Conservation (phyloP, 495 filamentous ascomycete genomes). For the Daldinia loculata region DNA sequence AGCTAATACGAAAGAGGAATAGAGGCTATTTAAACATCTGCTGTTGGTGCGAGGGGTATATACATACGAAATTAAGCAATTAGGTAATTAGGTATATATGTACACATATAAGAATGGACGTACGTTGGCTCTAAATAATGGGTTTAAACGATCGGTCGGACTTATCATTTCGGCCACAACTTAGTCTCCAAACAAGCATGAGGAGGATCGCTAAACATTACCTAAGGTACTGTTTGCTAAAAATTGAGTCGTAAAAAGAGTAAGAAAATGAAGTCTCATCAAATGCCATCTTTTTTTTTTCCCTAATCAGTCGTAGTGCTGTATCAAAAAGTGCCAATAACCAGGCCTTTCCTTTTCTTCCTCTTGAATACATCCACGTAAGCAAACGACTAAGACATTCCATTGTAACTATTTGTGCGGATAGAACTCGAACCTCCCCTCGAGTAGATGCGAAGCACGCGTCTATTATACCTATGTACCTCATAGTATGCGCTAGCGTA, state of each 20-base stretch:
- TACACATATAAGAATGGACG: background rate
- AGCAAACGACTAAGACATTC: background rate
- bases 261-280: constrained; percentile 21
- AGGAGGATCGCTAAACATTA: background rate
- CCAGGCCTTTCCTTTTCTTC: background rate
- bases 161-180: background rate
- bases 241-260: constrained; percentile 8
- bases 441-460: background rate
- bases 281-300: constrained; percentile 13
- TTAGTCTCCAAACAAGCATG: background rate
- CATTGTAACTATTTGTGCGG: background rate
- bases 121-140: background rate
- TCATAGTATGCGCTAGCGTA: background rate
- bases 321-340: background rate
- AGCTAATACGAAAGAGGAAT: constrained; percentile 4
- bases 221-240: background rate
- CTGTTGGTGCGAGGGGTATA: background rate
- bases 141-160: background rate
- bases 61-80: constrained; percentile 2
- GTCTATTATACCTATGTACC: background rate
- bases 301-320: background rate
- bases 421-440: background rate
- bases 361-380: background rate
- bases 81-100: background rate
- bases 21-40: background rate